Evolutionary conservation across 495 filamentous ascomycete genomes (phyloP), one percentile per base, ranked within the genome.

Genomic region (Penicillium goetzii): DNA sequence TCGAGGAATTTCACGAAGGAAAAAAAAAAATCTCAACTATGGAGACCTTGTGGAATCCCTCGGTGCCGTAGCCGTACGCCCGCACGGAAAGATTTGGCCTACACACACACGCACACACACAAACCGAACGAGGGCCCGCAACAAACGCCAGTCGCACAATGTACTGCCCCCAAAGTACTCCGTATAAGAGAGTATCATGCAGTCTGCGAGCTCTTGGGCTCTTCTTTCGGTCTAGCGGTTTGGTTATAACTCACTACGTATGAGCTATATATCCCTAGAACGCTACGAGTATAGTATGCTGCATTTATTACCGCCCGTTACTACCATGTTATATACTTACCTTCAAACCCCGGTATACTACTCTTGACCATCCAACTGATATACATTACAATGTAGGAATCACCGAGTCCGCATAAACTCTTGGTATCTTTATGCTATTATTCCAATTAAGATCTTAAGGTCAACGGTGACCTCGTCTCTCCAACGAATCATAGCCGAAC

Each of bases 11-110:
- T 59, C 26, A 49, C n/a, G 23, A 26, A 17, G 26, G 15, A 61
- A 61, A 43, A 61, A 52, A 33, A 55, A 61, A 54, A 61, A 30
- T 55, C 34, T 61, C 49, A 21, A 55, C 52, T 60, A 60, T 52
- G 58, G 58, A 60, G 59, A 61, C 49, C 59, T 43, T 61, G 59
- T 61, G 59, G 59, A 61, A 61, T 59, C 56, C 56, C 40, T 59
- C 59, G 50, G 36, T 61, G 50, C 59, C 59, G 59, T 54, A 61
- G 50, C 59, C 59, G 59, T 54, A 61, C 49, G 50, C 59, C 59
- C 59, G 47, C 58, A 41, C 57, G 58, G 58, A 59, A 59, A 47
- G 47, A 60, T 41, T 60, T 41, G 36, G 49, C 28, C 30, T 43
- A 40, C 36, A 57, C 54, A 56, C 54, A 57, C 54, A 40, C 30